phyloP scores from a whole-genome alignment of 768 basidiomycete species.

The Xanthoconium purpureum region DNA sequence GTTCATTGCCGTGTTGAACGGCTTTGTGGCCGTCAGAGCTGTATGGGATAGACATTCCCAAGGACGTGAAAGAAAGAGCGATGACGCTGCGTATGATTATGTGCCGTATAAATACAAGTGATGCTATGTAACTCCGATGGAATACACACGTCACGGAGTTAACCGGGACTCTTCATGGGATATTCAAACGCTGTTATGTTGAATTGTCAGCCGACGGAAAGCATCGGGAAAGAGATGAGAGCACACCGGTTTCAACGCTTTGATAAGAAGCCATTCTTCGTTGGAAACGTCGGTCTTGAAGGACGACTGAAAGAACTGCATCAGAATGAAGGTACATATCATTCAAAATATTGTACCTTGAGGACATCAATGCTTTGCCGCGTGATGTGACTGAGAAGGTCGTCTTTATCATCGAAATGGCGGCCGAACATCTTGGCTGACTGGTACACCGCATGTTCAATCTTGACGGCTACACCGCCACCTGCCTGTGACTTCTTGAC shows the following conservation, averaged over 20 bases:
- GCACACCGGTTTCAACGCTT: conserved; percentile 71
- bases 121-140: conserved; percentile 24
- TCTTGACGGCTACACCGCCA: conserved; percentile 96
- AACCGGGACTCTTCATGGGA: conserved; percentile 25
- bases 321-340: conserved; percentile 7
- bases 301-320: conserved; percentile 48
- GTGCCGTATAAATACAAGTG: conserved; percentile 32
- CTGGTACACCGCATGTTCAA: conserved; percentile 95
- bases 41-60: conserved; percentile 23
- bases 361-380: conserved; percentile 93
- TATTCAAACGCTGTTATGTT: conserved; percentile 36
- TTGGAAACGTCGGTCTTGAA: conserved; percentile 87
- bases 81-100: background rate
- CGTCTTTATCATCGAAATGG: conserved; percentile 96
- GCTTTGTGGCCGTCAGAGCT: conserved; percentile 11
- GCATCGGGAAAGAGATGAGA: background rate
- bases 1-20: conserved; percentile 24
- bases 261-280: conserved; percentile 94
- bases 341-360: conserved; percentile 52
- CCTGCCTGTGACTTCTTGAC: conserved; percentile 95
- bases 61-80: background rate
- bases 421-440: conserved; percentile 93
- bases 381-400: conserved; percentile 85
- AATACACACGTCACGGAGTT: background rate
- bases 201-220: background rate